A percentile compares a stretch with the other conserved stretches of the same genome.
Evolutionary conservation across 176 grass and related monocot genomes (phyloP).

Genomic region (Hyparrhenia diplandra): DNA sequence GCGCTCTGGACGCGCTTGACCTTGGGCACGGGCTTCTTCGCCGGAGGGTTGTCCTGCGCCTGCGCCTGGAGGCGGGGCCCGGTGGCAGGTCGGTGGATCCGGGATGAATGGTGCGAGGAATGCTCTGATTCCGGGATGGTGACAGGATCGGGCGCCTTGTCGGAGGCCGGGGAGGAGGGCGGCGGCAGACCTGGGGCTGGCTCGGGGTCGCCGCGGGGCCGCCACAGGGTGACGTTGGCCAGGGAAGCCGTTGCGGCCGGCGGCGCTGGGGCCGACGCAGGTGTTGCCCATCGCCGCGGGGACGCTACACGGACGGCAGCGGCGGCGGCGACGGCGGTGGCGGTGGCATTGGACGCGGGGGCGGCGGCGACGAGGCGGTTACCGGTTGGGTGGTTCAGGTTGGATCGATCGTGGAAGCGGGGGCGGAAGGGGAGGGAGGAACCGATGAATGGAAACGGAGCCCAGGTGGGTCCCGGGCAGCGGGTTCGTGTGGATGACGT

Average conservation of each 20-base stretch:
- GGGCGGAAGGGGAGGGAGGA: background rate
- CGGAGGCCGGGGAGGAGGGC: slow-evolving; percentile 34
- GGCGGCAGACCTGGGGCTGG: slow-evolving; percentile 26
- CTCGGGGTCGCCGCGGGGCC: slow-evolving; percentile 22
- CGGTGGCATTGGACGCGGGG: slow-evolving; percentile 43
- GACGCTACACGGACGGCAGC: slow-evolving; percentile 39
- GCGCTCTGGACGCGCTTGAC: slow-evolving; percentile 68
- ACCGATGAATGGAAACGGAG: background rate
- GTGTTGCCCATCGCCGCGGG: slow-evolving; percentile 55
- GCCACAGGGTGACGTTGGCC: slow-evolving; percentile 54
- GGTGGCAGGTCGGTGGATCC: slow-evolving; percentile 15
- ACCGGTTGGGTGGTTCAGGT: slow-evolving; percentile 30
- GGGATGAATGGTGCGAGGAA: slow-evolving; percentile 15
- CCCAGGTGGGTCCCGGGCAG: background rate
- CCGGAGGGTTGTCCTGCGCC: slow-evolving; percentile 10
- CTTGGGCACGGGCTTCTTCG: slow-evolving; percentile 44
- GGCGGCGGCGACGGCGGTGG: slow-evolving; percentile 6
- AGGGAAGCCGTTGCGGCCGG: slow-evolving; percentile 50
- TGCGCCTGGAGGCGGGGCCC: background rate
- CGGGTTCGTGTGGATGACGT: background rate
- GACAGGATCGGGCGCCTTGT: slow-evolving; percentile 52
- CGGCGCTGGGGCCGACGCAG: slow-evolving; percentile 49
- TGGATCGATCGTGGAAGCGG: slow-evolving; percentile 35
- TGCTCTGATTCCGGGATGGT: slow-evolving; percentile 38
- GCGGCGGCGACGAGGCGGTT: slow-evolving; percentile 28